phyloP scores from a whole-genome alignment of 2,329 filamentous ascomycete species.

The Cadophora sp. region DNA sequence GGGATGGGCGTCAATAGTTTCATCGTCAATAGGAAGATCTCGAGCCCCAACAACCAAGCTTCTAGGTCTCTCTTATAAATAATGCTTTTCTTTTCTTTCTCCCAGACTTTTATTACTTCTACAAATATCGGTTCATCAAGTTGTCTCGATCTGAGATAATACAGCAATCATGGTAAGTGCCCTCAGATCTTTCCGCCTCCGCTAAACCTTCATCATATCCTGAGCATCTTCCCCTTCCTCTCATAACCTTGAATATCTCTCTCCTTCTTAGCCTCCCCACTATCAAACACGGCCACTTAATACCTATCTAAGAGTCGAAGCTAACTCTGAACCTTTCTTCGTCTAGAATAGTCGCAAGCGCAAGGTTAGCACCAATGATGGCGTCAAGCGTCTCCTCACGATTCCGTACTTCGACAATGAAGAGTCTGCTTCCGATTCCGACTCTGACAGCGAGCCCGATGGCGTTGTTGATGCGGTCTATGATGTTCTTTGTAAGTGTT shows the following conservation, averaged over 20 bases:
- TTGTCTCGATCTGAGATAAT: not conserved
- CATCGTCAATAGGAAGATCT: not conserved
- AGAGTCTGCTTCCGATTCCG: not conserved
- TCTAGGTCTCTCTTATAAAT: not conserved
- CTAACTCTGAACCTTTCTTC: no score
- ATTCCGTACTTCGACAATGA: not conserved
- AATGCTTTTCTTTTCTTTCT: not conserved
- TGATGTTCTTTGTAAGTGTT: not conserved
- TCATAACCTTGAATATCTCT: no score
- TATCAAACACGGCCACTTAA: no score
- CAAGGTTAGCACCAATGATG: not conserved
- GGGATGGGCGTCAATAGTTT: not conserved
- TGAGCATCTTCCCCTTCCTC: no score
- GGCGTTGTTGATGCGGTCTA: not conserved
- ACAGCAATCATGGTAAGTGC: not conserved
- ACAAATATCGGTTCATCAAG: not conserved
- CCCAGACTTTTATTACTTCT: not conserved
- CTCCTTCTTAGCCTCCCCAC: no score
- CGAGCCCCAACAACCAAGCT: not conserved
- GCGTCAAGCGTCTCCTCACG: not conserved
- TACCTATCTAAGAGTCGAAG: no score
- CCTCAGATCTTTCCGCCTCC: no score
- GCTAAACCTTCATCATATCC: no score
- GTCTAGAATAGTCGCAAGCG: no score
- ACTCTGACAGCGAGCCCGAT: conserved; percentile 4